These are phyloP conservation scores for Elymus sibiricus DNA, from an alignment of 176 grass and related monocot species.

Conservation along the genomic window DNA sequence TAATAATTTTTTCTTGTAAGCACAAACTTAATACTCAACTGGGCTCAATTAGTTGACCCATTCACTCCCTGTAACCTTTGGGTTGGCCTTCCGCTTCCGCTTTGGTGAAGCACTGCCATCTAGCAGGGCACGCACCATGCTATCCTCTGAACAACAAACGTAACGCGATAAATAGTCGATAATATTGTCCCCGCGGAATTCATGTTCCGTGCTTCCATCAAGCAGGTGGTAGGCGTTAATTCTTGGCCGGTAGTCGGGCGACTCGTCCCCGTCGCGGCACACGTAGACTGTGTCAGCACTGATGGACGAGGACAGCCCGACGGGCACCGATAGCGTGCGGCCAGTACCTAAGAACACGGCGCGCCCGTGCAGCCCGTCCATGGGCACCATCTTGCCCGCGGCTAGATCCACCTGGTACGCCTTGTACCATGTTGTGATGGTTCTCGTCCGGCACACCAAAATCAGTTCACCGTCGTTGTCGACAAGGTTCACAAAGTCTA, in stretches of 20 bases:
- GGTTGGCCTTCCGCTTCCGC: too few relatives aligned
- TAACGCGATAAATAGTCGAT: not conserved
- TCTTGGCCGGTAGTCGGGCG: not conserved
- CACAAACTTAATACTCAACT: too few relatives aligned
- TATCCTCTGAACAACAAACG: not conserved
- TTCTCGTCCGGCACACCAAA: not conserved
- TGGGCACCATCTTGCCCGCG: not conserved
- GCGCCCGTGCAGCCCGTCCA: not conserved
- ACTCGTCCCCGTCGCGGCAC: not conserved
- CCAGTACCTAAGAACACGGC: not conserved
- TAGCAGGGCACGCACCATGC: not conserved
- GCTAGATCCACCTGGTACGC: not conserved
- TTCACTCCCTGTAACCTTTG: too few relatives aligned
- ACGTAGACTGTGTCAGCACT: not conserved
- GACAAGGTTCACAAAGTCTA: not conserved
- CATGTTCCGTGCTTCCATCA: not conserved
- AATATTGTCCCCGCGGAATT: not conserved
- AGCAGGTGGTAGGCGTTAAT: not conserved
- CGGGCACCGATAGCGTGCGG: not conserved
- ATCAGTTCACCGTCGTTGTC: not conserved
- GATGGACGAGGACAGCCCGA: not conserved
- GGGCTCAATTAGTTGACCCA: too few relatives aligned
- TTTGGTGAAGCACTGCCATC: too few relatives aligned
- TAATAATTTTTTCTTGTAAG: too few relatives aligned
- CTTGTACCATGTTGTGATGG: not conserved